Base-by-base conservation (phyloP, 2,329 filamentous ascomycete genomes). In the Neonectria punicea region DNA sequence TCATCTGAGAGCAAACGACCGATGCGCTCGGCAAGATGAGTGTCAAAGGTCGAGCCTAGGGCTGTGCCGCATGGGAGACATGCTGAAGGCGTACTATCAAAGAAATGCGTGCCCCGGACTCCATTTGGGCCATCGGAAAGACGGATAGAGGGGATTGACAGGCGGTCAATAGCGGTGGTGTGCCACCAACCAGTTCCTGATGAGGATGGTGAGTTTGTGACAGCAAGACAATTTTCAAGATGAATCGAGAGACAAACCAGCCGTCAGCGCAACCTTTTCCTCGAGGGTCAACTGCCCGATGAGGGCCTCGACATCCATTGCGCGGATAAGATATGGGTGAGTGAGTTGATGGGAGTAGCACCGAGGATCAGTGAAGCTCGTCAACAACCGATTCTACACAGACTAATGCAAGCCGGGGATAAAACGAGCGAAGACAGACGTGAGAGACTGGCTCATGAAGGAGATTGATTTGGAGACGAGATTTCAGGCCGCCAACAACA, bases 71-170 rank as follows among this genome's bases (percentile, higher is more conserved):
- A 72, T 6, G 70, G 70, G 0, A 72, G 61, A 6, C 70, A 72
- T 2, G 70, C 68, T 10, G 70, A 70, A 13, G 69, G 70, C 5
- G 66, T 70, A 59, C 70, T 71, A 47, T 71, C 67, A 46, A 72
- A 72, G 58, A 72, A 71, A 7, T 62, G 66, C 25, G 70, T 72
- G 25, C 70, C 70, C 11, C 70, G 50, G 2, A 72, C 66, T 2
- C 70, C 70, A 28, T 72, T 72, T 39, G 70, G 70, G 6, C 70
- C 70, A 30, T 72, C 70, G 9, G 70, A 67, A 8, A 65, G 28
- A 41, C 65, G 61, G 46, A 67, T 61, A 5, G 61, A 53, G 9
- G 65, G 65, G 28, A 67, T 69, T 14, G 62, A 57, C 13, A 71
- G 61, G 6, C 69, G 60, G 8, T 64, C 59, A 34, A 71, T 63